Conservation (phyloP, 164 flowering plant species). For the Cinnamomum micranthum region DNA sequence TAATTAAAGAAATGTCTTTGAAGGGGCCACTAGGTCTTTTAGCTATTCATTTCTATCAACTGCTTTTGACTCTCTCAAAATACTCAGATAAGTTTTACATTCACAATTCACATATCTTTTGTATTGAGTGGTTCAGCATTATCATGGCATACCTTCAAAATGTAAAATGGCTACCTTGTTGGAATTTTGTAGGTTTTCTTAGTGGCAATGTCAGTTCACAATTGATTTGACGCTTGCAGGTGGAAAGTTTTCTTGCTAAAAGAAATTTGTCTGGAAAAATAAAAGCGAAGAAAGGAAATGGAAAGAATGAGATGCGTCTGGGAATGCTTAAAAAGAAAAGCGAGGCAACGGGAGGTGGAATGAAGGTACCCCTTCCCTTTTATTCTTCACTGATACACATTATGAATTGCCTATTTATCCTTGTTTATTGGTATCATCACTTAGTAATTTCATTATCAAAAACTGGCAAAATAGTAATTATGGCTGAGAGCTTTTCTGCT, state of each 20-base stretch:
- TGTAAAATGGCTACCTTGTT: not conserved
- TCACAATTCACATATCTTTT: not conserved
- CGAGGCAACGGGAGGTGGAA: slow-evolving; percentile 57
- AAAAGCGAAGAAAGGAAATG: slow-evolving; percentile 34
- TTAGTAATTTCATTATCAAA: not conserved
- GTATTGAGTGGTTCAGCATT: too few species aligned
- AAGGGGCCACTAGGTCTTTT: not conserved
- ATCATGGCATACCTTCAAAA: not conserved
- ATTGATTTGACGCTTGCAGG: slow-evolving; percentile 28
- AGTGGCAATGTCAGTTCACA: not conserved
- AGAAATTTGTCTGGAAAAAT: slow-evolving; percentile 37
- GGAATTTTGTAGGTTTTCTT: not conserved
- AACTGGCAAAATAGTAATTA: not conserved
- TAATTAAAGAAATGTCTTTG: too few species aligned
- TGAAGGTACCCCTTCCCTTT: slow-evolving; percentile 36
- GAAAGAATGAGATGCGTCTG: slow-evolving; percentile 35
- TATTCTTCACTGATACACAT: not conserved
- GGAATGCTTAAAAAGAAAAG: slow-evolving; percentile 48
- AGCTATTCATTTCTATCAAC: not conserved
- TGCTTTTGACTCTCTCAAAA: not conserved
- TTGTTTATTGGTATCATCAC: not conserved
- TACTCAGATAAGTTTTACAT: not conserved
- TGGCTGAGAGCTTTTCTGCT: not conserved
- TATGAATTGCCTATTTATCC: not conserved
- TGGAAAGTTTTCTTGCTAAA: slow-evolving; percentile 38